Percentiles rank a stretch among this genome's conserved stretches.
These are phyloP conservation scores for Emiliania huxleyi DNA, from an alignment of 78 protist genomes.

Conservation along the genomic window DNA sequence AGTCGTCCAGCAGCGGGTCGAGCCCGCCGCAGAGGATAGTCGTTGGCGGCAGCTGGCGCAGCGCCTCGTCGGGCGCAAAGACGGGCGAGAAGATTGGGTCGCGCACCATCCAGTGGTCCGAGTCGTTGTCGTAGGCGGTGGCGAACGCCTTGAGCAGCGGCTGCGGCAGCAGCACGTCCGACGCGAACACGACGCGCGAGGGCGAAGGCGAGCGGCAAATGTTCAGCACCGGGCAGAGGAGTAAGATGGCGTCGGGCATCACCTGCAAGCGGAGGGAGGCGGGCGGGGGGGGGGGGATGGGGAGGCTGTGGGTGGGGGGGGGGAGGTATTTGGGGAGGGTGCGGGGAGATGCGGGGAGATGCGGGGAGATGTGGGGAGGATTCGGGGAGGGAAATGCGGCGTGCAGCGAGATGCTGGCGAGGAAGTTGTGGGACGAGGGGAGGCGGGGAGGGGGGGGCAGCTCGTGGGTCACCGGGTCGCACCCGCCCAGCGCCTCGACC, in stretches of 20 bases:
- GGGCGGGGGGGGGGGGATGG: neutral
- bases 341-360: too few relatives aligned
- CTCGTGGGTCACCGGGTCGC: too few relatives aligned
- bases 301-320: neutral
- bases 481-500: too few relatives aligned
- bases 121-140: neutral
- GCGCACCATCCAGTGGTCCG: neutral
- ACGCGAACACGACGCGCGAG: neutral
- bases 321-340: too few relatives aligned
- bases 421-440: neutral
- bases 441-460: neutral
- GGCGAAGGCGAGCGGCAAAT: neutral
- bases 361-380: too few relatives aligned
- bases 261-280: too few relatives aligned
- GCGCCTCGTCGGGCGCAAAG: conserved; percentile 2
- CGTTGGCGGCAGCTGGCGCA: neutral
- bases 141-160: neutral
- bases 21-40: neutral
- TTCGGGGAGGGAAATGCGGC: too few relatives aligned
- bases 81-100: conserved; percentile 8
- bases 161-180: neutral
- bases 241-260: neutral
- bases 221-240: neutral
- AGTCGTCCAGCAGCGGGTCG: conserved; percentile 27
- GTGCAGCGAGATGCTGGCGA: neutral